Evolutionary conservation across 768 basidiomycete genomes (phyloP).

Genomic region (Suillus weaverae): DNA sequence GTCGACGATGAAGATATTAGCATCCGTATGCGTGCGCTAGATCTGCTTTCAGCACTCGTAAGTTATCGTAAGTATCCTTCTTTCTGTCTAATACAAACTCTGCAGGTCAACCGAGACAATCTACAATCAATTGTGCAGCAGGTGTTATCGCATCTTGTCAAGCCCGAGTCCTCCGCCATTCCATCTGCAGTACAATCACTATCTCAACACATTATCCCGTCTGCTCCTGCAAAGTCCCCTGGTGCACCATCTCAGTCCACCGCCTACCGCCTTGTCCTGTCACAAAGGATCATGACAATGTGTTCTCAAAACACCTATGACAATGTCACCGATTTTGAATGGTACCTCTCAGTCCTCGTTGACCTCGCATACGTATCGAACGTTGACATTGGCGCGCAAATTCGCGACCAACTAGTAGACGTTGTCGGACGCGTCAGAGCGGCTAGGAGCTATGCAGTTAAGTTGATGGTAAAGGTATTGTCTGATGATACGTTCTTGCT

Average conservation of each 20-base stretch:
- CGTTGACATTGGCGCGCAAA: constrained; percentile 72
- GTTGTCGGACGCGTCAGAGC: constrained; percentile 79
- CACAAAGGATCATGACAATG: constrained; percentile 82
- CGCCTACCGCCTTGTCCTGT: constrained; percentile 82
- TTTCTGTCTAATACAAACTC: background rate
- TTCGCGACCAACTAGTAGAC: constrained; percentile 85
- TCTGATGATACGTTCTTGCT: constrained; percentile 74
- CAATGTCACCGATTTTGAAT: constrained; percentile 91
- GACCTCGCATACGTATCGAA: constrained; percentile 88
- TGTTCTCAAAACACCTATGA: constrained; percentile 83
- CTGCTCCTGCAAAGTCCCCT: constrained; percentile 37
- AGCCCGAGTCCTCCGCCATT: constrained; percentile 49
- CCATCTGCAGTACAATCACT: constrained; percentile 58
- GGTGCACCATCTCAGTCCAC: constrained; percentile 68
- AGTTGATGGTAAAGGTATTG: constrained; percentile 78
- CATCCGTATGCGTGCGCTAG: constrained; percentile 93
- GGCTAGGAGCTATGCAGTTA: constrained; percentile 76
- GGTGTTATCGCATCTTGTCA: constrained; percentile 82
- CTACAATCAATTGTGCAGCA: constrained; percentile 90
- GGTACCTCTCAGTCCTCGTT: constrained; percentile 94
- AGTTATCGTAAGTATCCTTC: constrained; percentile 16
- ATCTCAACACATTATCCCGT: constrained; percentile 51
- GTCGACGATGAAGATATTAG: constrained; percentile 93
- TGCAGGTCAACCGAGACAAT: constrained; percentile 78
- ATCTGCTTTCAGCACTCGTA: constrained; percentile 93